phyloP scores from a whole-genome alignment of 306 rosid genomes.

The Geum urbanum region DNA sequence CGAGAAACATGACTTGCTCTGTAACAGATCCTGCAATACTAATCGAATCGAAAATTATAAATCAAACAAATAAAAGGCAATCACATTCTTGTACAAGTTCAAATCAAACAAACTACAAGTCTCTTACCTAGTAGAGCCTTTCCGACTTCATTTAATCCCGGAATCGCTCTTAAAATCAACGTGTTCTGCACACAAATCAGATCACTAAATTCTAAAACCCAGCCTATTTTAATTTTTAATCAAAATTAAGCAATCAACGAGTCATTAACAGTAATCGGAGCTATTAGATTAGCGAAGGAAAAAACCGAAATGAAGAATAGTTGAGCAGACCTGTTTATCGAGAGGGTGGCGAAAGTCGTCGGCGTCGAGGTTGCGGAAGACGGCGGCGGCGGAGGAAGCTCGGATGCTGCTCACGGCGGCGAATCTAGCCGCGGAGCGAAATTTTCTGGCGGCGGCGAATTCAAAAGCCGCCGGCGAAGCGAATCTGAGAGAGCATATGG shows the following conservation, averaged over 20 bases:
- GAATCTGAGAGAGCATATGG: constrained; percentile 14
- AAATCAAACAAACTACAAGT: not conserved
- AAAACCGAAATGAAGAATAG: not conserved
- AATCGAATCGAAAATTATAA: not conserved
- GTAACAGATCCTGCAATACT: constrained; percentile 64
- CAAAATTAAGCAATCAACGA: not conserved
- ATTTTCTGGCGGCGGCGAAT: constrained; percentile 28
- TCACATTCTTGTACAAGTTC: not conserved
- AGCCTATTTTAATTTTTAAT: not conserved
- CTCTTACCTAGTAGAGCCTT: constrained; percentile 65
- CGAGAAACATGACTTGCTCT: constrained; percentile 96
- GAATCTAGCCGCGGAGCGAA: constrained; percentile 1
- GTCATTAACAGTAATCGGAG: not conserved
- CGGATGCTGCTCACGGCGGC: constrained; percentile 32
- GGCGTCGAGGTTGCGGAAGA: constrained; percentile 76
- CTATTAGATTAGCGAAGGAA: not conserved
- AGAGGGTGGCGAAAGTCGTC: constrained; percentile 96
- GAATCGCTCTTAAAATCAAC: constrained; percentile 82
- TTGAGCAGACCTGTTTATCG: constrained; percentile 62
- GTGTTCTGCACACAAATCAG: constrained; percentile 59
- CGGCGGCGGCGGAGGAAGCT: constrained; percentile 46
- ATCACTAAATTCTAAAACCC: not conserved
- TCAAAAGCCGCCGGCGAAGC: constrained; percentile 15
- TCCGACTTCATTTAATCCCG: constrained; percentile 77
- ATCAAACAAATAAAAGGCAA: not conserved